Conservation (phyloP, 306 rosid genomes). For the Erythrophleum fordii region DNA sequence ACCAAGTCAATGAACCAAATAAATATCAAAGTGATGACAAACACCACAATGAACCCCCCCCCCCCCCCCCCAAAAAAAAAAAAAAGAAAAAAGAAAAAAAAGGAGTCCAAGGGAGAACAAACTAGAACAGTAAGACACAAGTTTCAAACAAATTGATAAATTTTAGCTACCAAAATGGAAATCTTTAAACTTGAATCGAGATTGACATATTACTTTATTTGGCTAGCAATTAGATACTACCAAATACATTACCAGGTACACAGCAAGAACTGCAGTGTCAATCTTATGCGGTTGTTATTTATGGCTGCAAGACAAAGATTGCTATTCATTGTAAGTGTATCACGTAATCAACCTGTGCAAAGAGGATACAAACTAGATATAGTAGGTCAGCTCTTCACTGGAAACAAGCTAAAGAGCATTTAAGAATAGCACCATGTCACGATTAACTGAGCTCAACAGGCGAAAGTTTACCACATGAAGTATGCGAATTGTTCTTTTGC, state of each 20-base stretch:
- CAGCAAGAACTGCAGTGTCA: neutral
- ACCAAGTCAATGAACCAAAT: no score
- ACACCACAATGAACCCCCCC: no score
- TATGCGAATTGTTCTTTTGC: neutral
- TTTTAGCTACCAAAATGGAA: constrained; percentile 21
- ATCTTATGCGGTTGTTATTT: neutral
- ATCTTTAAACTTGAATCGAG: neutral
- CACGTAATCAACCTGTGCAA: constrained; percentile 24
- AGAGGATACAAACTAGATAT: constrained; percentile 5
- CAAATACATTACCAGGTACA: constrained; percentile 24
- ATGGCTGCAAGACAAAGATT: constrained; percentile 19
- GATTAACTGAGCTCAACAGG: neutral
- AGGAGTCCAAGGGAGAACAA: no score
- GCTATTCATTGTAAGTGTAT: neutral
- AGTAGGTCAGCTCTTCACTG: constrained; percentile 12
- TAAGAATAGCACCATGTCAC: constrained; percentile 3
- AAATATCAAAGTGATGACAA: no score
- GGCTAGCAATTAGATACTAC: constrained; percentile 8
- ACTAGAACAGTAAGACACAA: no score
- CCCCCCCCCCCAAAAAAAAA: no score
- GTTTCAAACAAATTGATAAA: no score
- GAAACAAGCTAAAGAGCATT: constrained; percentile 6
- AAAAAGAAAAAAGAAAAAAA: no score
- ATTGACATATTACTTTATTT: neutral
- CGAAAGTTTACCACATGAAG: neutral